Evolutionary conservation across 2,329 filamentous ascomycete species (phyloP), one percentile per base, ranked within the genome.

Genomic region (Hymenotorrendiella dingleyae): DNA sequence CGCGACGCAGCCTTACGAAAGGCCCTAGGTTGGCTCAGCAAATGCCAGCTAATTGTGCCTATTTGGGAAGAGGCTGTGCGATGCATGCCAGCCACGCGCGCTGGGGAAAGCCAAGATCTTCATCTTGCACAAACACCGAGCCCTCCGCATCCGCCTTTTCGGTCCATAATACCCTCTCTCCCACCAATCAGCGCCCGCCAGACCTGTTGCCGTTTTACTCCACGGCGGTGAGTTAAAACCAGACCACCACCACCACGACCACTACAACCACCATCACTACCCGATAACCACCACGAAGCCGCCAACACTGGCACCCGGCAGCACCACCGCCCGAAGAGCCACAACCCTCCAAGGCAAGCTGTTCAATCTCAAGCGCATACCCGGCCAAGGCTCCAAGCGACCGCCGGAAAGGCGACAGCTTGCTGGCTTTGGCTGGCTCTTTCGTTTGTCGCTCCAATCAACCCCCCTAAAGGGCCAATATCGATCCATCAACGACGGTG

Each of bases 71-170:
- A 23, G 35, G 12, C 35, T 12, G 6, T 16, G 22, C 6, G 22
- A 6, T 21, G 11, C 33, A 22, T 27, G n/a, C 12, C 16, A 17
- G 17, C n/a, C 30, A 12, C 12, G 21, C 21, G 12, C 17, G 22
- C 34, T 23, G 34, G 20, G 14, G 10, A 19, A 19, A 36, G 34
- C 34, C 34, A 23, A 19, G 9, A 36, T 22, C 12, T 19, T n/a
- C 21, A 12, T 6, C 20, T 10, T 23, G 22, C 35, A 10, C 14
- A 14, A 27, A 38, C 21, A 16, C 21, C 23, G 27, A 17, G 36
- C 16, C n/a, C 16, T 17, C 24, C 24, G 36, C 36, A 27, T 23
- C 36, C 36, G 36, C 24, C 36, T 38, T 38, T 38, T 38, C 34
- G 21, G 28, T 38, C 36, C 36, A 38, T 38, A 38, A 38, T 38